Conservation (phyloP, 2,329 filamentous ascomycete genomes). For the Reticulascus tulasneorum region DNA sequence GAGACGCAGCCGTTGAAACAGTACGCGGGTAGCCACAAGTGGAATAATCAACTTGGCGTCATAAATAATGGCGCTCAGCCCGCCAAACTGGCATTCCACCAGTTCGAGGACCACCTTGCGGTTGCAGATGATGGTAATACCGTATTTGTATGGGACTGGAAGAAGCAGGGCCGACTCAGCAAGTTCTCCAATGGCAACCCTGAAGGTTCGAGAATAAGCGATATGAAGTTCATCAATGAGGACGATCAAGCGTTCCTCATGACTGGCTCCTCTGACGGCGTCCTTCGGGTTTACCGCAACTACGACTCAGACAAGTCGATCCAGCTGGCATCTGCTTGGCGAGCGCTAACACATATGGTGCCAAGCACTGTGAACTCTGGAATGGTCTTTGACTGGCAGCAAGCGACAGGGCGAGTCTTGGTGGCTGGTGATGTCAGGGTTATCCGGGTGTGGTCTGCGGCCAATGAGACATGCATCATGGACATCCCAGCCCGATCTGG, state of each 20-base stretch:
- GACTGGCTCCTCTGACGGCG: slow-evolving; percentile 92
- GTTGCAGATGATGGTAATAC: slow-evolving; percentile 92
- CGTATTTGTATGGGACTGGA: slow-evolving; percentile 92
- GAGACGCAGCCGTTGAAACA: slow-evolving; percentile 94
- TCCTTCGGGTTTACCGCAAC: slow-evolving; percentile 87
- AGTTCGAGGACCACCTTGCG: slow-evolving; percentile 93
- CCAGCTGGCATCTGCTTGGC: slow-evolving; percentile 85
- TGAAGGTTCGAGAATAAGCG: slow-evolving; percentile 83
- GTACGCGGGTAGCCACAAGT: slow-evolving; percentile 77
- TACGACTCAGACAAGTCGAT: slow-evolving; percentile 76
- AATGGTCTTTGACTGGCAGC: slow-evolving; percentile 98
- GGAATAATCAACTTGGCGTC: slow-evolving; percentile 78
- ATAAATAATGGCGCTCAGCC: slow-evolving; percentile 89
- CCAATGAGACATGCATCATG: slow-evolving; percentile 84
- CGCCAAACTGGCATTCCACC: slow-evolving; percentile 91
- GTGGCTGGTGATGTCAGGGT: slow-evolving; percentile 95
- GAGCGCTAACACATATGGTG: slow-evolving; percentile 88
- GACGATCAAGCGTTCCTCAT: slow-evolving; percentile 93
- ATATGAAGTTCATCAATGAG: slow-evolving; percentile 96
- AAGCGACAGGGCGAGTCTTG: slow-evolving; percentile 91
- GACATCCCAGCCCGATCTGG: slow-evolving; percentile 94
- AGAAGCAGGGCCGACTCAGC: slow-evolving; percentile 67
- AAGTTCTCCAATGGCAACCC: slow-evolving; percentile 96
- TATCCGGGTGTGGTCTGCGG: slow-evolving; percentile 94
- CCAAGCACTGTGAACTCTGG: slow-evolving; percentile 92